These are phyloP conservation scores for Colletotrichum orbiculare DNA, from an alignment of 2,329 filamentous ascomycete species.

Conservation along the genomic window DNA sequence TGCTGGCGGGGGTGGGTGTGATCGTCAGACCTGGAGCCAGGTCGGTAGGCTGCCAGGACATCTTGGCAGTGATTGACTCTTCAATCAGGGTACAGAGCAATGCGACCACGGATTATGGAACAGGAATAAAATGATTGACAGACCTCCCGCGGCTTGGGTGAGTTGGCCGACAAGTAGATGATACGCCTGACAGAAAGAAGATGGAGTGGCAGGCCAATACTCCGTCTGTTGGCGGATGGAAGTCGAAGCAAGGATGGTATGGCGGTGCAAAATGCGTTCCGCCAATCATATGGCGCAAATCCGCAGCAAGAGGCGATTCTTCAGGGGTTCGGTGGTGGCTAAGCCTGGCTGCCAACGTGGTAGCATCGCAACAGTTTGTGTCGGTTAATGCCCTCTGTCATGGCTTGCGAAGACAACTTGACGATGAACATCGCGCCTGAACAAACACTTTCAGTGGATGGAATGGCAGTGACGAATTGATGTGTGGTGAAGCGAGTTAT, in stretches of 20 bases:
- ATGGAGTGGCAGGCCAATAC: too few species aligned
- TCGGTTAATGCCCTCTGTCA: conserved; percentile 6
- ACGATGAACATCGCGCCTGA: neutral
- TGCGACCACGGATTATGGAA: too few species aligned
- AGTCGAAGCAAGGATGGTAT: neutral
- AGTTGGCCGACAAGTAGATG: too few species aligned
- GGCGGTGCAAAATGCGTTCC: conserved; percentile 15
- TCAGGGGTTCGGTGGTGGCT: neutral
- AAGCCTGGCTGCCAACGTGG: neutral
- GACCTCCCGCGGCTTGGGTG: too few species aligned
- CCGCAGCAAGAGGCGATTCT: neutral
- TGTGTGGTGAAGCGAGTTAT: too few species aligned
- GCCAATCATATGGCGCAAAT: conserved; percentile 7
- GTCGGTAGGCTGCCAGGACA: conserved; percentile 21
- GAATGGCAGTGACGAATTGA: too few species aligned
- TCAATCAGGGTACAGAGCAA: conserved; percentile 7
- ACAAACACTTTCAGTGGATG: too few species aligned
- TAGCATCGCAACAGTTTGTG: conserved; percentile 21
- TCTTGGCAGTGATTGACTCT: conserved; percentile 22
- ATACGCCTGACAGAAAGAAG: too few species aligned
- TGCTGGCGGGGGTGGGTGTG: conserved; percentile 23
- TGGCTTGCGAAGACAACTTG: conserved; percentile 11
- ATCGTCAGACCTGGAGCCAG: conserved; percentile 4
- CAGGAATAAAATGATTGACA: too few species aligned
- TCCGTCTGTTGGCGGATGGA: too few species aligned